Conservation (phyloP, 805 yeast species). For the Saccharomycopsis sp. region DNA sequence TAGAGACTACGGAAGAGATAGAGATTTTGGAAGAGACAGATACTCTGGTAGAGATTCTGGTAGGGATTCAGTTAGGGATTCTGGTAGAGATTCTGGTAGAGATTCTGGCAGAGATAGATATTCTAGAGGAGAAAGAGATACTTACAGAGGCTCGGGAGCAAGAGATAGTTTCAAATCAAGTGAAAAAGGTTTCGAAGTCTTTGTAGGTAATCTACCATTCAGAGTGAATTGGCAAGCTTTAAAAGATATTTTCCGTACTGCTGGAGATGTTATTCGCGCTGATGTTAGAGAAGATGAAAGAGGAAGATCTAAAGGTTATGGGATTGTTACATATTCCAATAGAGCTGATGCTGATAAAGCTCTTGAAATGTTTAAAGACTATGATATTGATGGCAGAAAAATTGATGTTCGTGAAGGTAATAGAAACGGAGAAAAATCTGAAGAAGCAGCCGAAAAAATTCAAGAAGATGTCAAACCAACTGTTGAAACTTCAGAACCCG, state of each 20-base stretch:
- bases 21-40: slow-evolving; percentile 20
- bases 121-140: slow-evolving; percentile 20
- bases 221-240: slow-evolving; percentile 75
- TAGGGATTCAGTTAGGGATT: slow-evolving; percentile 19
- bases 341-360: slow-evolving; percentile 65
- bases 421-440: background rate
- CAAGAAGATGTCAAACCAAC: background rate
- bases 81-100: slow-evolving; percentile 13
- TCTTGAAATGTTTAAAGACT: slow-evolving; percentile 56
- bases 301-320: slow-evolving; percentile 81
- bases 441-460: slow-evolving; percentile 4
- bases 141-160: slow-evolving; percentile 7
- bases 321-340: slow-evolving; percentile 62
- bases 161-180: slow-evolving; percentile 10
- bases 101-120: slow-evolving; percentile 6
- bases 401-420: slow-evolving; percentile 72
- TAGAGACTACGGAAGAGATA: slow-evolving; percentile 6
- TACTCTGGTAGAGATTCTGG: slow-evolving; percentile 22
- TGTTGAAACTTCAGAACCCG: slow-evolving; percentile 16
- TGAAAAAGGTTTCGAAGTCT: slow-evolving; percentile 45
- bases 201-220: slow-evolving; percentile 76
- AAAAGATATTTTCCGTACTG: slow-evolving; percentile 71
- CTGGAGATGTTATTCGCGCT: slow-evolving; percentile 74
- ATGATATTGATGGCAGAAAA: slow-evolving; percentile 62
- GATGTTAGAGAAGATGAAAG: slow-evolving; percentile 56